phyloP scores from a whole-genome alignment of 1,284 basidiomycete genomes.

The Melanopsichium pennsylvanicum region DNA sequence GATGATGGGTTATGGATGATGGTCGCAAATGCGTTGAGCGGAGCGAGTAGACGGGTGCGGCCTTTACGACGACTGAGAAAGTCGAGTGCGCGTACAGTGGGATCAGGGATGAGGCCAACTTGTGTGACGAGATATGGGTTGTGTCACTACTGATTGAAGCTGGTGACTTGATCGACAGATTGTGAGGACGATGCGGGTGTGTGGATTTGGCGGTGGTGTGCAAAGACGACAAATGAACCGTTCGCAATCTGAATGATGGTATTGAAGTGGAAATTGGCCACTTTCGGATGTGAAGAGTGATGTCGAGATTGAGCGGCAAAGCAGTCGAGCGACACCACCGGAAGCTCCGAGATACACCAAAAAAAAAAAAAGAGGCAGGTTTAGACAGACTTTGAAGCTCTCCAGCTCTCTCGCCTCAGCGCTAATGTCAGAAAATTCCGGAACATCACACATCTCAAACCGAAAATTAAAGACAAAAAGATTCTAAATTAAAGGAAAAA shows the following conservation, averaged over 20 bases:
- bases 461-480: background rate
- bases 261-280: constrained; percentile 6
- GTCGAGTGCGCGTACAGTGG: background rate
- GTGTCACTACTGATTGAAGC: background rate
- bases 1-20: constrained; percentile 1
- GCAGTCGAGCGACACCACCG: constrained; percentile 31
- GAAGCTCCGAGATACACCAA: no score
- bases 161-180: background rate
- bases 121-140: background rate
- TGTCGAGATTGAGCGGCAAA: background rate
- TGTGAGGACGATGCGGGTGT: background rate
- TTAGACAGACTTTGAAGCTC: no score
- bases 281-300: no score
- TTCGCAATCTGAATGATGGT: constrained; percentile 3
- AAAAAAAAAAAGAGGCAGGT: no score
- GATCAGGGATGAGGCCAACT: background rate
- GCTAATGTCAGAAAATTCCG: constrained; percentile 5
- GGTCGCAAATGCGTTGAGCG: background rate
- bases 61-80: background rate
- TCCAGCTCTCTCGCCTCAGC: no score
- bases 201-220: background rate
- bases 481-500: no score
- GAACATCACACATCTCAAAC: background rate
- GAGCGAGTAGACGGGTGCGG: background rate
- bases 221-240: background rate